These are phyloP conservation scores for Diaporthe aspalathi DNA, from an alignment of 2,329 filamentous ascomycete genomes.

Conservation along the genomic window DNA sequence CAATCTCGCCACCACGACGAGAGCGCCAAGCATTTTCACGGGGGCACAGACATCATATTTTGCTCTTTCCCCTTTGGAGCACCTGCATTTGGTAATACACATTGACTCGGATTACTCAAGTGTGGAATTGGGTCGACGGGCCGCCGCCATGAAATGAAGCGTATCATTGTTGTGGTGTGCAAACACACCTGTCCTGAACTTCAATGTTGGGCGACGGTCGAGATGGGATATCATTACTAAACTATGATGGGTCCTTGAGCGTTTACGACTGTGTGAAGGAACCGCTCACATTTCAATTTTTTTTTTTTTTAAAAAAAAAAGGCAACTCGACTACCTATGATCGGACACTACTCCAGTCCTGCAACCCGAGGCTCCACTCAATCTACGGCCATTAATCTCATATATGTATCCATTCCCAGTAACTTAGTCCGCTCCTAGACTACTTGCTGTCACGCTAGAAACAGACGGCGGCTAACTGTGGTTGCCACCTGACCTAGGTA, in stretches of 20 bases:
- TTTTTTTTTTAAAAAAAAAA: too few relatives aligned
- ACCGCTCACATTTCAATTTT: too few relatives aligned
- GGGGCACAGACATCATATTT: neutral
- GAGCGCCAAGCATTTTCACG: constrained; percentile 25
- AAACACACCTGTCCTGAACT: neutral
- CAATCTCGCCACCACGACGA: neutral
- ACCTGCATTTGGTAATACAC: too few relatives aligned
- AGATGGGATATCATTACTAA: neutral
- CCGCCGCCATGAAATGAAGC: neutral
- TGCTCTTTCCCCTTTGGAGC: neutral
- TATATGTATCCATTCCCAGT: too few relatives aligned
- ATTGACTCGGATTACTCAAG: too few relatives aligned
- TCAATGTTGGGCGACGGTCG: too few relatives aligned
- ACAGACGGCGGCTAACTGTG: neutral
- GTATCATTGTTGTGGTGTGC: neutral
- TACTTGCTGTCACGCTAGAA: neutral
- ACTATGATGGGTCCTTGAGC: too few relatives aligned
- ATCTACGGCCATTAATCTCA: too few relatives aligned
- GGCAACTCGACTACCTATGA: too few relatives aligned
- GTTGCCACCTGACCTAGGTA: neutral
- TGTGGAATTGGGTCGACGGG: too few relatives aligned
- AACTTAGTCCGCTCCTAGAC: too few relatives aligned
- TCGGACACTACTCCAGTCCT: neutral
- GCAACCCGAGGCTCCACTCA: neutral
- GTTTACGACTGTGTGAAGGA: too few relatives aligned